Evolutionary conservation across 202 grass and related monocot species (phyloP), one percentile per base, ranked within the genome.

Genomic region (Thinopyrum obtusiflorum): DNA sequence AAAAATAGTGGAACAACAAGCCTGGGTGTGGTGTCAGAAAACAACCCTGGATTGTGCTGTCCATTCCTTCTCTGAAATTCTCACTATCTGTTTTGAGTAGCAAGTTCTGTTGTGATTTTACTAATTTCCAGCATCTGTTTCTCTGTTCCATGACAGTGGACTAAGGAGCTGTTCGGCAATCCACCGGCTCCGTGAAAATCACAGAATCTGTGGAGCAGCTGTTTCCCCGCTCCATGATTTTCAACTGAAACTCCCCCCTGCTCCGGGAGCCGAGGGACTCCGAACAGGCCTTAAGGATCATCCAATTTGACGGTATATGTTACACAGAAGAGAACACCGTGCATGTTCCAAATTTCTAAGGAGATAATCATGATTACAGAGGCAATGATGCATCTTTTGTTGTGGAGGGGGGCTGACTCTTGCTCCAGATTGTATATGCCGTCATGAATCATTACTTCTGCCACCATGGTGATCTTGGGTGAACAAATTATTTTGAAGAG

Each of bases 1-100:
- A 53, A 77, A 46, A 86, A 82, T 72, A 69, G 69, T 51, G 29
- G 53, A 68, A 51, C 47, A 53, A 33, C 71, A 59, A 59, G 2
- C 46, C 46, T 49, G 44, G 44, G 13, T 11, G 37, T 35, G 35
- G 39, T 40, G 39, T 40, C 39, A 40, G 9, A 11, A 11, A 51
- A 32, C 70, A 60, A 60, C 20, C 47, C 42, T 46, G 42, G 42
- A 1, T 53, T 5, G 5, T 18, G 47, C 5, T 53, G 47, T 18
- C 47, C 15, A 18, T 53, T 0, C 49, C 17, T 53, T 53, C 15
- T 53, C 49, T 53, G 49, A 53, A 53, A 53, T 53, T 53, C 49
- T 53, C 6, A 53, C 5, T 51, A 2, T 18, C 49, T 2, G 49
- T 3, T 53, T 53, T 7, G 49, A 53, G 49, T 53, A 53, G 49